Base-by-base conservation (phyloP, 805 yeast species). In the Saturnispora sanitii region DNA sequence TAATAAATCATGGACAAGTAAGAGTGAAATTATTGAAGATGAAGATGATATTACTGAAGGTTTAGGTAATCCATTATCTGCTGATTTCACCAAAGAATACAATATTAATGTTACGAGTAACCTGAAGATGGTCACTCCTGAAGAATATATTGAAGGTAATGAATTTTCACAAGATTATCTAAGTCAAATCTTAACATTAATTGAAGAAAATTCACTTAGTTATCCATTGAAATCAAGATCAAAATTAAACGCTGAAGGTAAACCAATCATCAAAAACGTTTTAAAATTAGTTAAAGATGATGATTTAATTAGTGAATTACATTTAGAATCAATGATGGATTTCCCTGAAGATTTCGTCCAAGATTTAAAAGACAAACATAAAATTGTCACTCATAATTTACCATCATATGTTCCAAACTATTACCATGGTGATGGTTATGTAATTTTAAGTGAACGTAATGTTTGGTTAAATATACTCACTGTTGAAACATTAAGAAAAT, bases 321-420 rank as follows among this genome's bases (percentile, higher is more conserved):
- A 37, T 12, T 21, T 33, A 3, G 8, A 7, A 3, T n/a, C 17
- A 2, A 35, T 48, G 13, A 41, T 56, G 44, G 31, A 39, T 12
- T 56, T 56, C 31, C 48, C 61, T 11, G 60, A 59, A 1, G 56
- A 59, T 0, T 79, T 77, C 47, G 52, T 75, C 20, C 48, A 49
- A 1, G 65, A 66, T 38, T 60, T 79, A 62, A 64, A 52, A 13
- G 44, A 47, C 7, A 67, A 77, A 16, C 86, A 79, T 55, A 44
- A 50, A 9, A 54, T 53, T 34, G 69, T 75, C 13, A 65, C 73
- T 22, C 53, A 56, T 4, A 59, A 60, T 21, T 54, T 79, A 53
- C 83, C 82, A 1, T 30, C 33, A 15, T 59, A 60, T 41, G 48
- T 57, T 1, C 54, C 58, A 2, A 23, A 37, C 6, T 54, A 53